Percentiles rank a stretch among this genome's conserved stretches.
Conservation (phyloP, 140 eudicot species). For the Oenanthe javanica region DNA sequence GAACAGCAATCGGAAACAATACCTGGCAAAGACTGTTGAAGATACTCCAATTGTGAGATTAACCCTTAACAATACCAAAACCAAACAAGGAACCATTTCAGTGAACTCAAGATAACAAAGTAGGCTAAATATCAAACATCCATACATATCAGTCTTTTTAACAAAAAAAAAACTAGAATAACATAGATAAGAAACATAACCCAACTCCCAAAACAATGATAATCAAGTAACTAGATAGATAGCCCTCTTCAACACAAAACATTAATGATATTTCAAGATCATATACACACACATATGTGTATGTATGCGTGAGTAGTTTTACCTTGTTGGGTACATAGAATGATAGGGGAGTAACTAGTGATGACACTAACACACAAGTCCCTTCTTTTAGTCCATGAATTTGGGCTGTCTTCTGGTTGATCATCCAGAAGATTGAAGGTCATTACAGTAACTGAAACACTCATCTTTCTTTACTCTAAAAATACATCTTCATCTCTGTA, state of each 20-base stretch:
- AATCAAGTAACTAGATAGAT: neutral
- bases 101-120: neutral
- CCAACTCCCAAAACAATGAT: neutral
- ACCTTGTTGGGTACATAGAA: slow-evolving; percentile 98
- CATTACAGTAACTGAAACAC: slow-evolving; percentile 83
- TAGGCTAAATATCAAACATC: neutral
- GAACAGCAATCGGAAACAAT: slow-evolving; percentile 13
- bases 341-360: slow-evolving; percentile 83
- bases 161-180: neutral
- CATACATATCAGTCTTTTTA: neutral
- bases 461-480: slow-evolving; percentile 29
- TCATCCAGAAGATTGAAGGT: slow-evolving; percentile 94
- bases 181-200: neutral
- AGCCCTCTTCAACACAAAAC: slow-evolving; percentile 11
- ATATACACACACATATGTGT: neutral
- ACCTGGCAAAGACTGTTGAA: slow-evolving; percentile 91
- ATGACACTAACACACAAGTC: slow-evolving; percentile 91
- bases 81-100: neutral
- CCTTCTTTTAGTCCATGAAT: slow-evolving; percentile 91
- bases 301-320: neutral
- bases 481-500: neutral
- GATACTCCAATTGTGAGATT: slow-evolving; percentile 84
- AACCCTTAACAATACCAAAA: slow-evolving; percentile 43
- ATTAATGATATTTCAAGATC: neutral
- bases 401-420: slow-evolving; percentile 70